Base-by-base conservation (phyloP, 2,329 filamentous ascomycete species). In the Colletotrichum filicis region DNA sequence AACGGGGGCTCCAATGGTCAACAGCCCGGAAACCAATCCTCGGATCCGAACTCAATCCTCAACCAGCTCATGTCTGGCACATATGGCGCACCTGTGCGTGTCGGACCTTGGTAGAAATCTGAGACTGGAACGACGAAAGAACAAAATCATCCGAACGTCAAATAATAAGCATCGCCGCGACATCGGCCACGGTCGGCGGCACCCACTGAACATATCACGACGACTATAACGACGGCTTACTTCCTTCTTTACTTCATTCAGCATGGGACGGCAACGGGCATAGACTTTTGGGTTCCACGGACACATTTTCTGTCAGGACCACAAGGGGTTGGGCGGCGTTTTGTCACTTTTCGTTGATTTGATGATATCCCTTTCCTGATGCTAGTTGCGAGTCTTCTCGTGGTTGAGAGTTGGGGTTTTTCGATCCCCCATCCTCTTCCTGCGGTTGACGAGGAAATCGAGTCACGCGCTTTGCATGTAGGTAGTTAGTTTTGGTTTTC, bases 11-110 rank as follows among this genome's bases (percentile, higher is more conserved):
- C 77, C 11, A 74, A 73, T 35, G 63, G 70, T 28, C 53, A 66
- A 75, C 53, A 66, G 75, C 37, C 74, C 63, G 19, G 69, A 46
- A 75, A 76, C 68, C 59, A 75, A 32, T 63, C 79, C 37, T 79
- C 83, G 26, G 87, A 90, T 53, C 84, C 86, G 56, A 85, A 85
- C 76, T 92, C 90, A 12, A 91, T 92, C 58, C 83, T 91, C 35
- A 89, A 90, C 78, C 90, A 92, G 79, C 83, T 92, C 35, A 85
- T 92, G 76, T 90, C 87, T 73, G 90, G 90, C 57, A 86, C 87
- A 4, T 92, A 90, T 74, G 87, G 89, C 42, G 84, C 89, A 30
- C 86, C 90, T 9, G 90, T 92, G 30, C 85, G 87, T 63, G 90
- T 92, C 71, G 91, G 91, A n/a, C 88, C 88, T 16, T 92, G 87